Base-by-base conservation (phyloP, 2,329 filamentous ascomycete species). In the Trichophyton mentagrophytes region DNA sequence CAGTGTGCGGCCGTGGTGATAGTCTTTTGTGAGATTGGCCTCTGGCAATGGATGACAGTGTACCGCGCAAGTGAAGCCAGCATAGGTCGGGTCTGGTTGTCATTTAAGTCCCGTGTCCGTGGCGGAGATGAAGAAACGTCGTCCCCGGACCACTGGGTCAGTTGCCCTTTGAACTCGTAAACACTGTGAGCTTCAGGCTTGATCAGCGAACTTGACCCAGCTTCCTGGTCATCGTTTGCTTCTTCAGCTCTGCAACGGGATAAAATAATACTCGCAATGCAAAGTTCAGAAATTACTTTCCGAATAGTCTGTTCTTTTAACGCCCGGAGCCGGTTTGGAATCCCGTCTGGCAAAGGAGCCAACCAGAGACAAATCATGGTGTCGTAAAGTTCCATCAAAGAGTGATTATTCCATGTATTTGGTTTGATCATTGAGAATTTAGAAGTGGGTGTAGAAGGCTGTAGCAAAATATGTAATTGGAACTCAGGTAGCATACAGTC, bases 271-370 rank as follows among this genome's bases (percentile, higher is more conserved):
- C 68, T 67, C 58, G 73, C 67, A 20, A 76, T 61, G 27, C 68
- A 65, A n/a, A 76, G 61, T 61, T 76, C 73, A 13, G 69, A 69
- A 22, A 71, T 67, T 55, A 76, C 61, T 3, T 65, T 67, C 46
- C 74, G 69, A 53, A 76, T 71, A 8, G 69, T 61, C 62, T 67
- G 72, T 61, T 76, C 74, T 63, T 76, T 76, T 55, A 66, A 66
- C 1, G 74, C 68, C 40, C 74, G 67, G n/a, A 72, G 69, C 44
- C 67, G 68, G n/a, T 68, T 68, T 5, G 74, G 71, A 61, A 75
- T 69, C 9, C 67, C 62, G 5, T 64, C 65, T 3, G 71, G 67
- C 36, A 76, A 63, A 38, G 59, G 66, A 11, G 69, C 69, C 20
- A 76, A 62, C 73, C 74, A 76, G 56, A 72, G 65, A 47, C 68